phyloP scores from a whole-genome alignment of 148 eudicot genomes.

The Agrostemma githago region DNA sequence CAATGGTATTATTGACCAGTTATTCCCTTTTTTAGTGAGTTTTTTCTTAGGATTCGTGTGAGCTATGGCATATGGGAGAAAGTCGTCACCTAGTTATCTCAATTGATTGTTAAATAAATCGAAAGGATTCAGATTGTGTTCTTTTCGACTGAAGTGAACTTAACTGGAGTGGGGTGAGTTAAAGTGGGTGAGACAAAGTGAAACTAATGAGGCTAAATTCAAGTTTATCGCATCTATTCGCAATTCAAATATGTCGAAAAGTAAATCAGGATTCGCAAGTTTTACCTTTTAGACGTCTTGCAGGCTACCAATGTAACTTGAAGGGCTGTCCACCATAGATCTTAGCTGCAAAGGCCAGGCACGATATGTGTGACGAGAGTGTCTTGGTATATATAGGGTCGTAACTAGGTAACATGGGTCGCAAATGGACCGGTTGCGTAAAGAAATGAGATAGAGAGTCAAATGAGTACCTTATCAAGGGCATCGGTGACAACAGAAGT shows the following conservation, averaged over 20 bases:
- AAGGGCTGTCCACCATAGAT: slow-evolving; percentile 14
- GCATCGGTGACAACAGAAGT: slow-evolving; percentile 14
- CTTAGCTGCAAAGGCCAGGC: slow-evolving; percentile 19
- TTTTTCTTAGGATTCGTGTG: not conserved
- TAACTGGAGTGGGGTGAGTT: too few species aligned
- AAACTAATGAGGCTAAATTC: not conserved
- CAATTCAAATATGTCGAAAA: not conserved
- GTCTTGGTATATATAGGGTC: not conserved
- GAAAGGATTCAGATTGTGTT: too few species aligned
- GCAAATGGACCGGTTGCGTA: not conserved
- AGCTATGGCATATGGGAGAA: not conserved
- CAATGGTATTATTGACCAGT: too few species aligned
- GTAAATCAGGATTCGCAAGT: not conserved
- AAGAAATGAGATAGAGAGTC: not conserved
- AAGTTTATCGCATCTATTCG: too few species aligned
- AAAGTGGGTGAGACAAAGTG: too few species aligned
- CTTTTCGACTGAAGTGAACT: too few species aligned
- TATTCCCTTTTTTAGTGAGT: not conserved
- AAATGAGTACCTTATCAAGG: slow-evolving; percentile 30
- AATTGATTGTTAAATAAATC: not conserved
- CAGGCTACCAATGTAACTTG: slow-evolving; percentile 4
- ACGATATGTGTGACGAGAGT: not conserved
- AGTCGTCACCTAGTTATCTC: not conserved
- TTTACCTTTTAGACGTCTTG: not conserved
- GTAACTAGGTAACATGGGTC: not conserved